Conservation (phyloP, 2,329 filamentous ascomycete species). For the Ceratocystis variospora region DNA sequence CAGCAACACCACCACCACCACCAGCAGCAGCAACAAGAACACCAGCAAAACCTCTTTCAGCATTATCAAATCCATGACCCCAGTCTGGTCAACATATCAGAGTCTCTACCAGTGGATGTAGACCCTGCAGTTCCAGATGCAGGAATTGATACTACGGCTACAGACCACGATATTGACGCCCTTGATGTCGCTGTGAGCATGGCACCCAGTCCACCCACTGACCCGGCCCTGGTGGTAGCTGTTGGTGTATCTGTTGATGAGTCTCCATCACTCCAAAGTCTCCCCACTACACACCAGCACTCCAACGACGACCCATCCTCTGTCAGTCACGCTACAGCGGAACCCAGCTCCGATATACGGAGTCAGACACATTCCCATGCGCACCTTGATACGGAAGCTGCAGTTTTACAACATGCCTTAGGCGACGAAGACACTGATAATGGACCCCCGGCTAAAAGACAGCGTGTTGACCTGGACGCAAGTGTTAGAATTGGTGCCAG, state of each 20-base stretch:
- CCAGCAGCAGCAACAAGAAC: neutral
- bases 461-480: neutral
- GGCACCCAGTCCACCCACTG: conserved; percentile 4
- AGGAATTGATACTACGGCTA: neutral
- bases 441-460: neutral
- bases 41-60: neutral
- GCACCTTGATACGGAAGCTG: neutral
- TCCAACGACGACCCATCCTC: neutral
- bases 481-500: neutral
- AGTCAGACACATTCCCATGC: neutral
- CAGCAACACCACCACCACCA: neutral
- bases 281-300: neutral
- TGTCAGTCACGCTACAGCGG: neutral
- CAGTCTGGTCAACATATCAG: neutral
- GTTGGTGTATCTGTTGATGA: neutral
- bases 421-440: neutral
- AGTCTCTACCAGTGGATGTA: neutral
- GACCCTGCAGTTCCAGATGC: neutral
- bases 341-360: neutral
- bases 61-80: conserved; percentile 6
- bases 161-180: neutral
- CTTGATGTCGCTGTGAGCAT: conserved; percentile 1
- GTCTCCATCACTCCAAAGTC: neutral
- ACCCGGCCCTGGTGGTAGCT: conserved; percentile 4
- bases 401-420: neutral